Conservation (phyloP, 257 asterid genomes). For the Craterostigma plantagineum region DNA sequence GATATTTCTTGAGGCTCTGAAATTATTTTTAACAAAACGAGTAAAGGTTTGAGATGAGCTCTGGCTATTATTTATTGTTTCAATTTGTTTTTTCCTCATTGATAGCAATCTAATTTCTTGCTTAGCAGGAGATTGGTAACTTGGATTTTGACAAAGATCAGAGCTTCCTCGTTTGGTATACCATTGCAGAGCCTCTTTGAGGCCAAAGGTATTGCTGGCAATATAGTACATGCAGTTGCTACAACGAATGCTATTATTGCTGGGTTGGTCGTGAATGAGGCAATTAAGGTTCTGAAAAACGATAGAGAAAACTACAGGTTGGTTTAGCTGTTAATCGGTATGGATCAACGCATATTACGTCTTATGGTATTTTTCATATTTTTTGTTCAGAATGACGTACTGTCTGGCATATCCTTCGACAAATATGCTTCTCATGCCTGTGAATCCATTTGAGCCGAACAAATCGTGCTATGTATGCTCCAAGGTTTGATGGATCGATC, state of each 20-base stretch:
- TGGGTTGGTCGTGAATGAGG: slow-evolving; percentile 95
- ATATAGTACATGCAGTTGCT: slow-evolving; percentile 98
- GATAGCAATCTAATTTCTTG: slow-evolving; percentile 6
- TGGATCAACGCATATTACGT: neutral
- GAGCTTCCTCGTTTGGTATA: slow-evolving; percentile 96
- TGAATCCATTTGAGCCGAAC: slow-evolving; percentile 87
- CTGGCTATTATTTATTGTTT: slow-evolving; percentile 6
- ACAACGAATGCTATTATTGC: slow-evolving; percentile 94
- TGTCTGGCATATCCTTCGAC: slow-evolving; percentile 90
- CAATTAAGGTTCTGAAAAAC: slow-evolving; percentile 78
- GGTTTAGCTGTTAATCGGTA: neutral
- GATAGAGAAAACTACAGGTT: slow-evolving; percentile 64
- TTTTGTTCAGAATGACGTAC: slow-evolving; percentile 67
- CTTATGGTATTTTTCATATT: neutral
- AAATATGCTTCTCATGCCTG: slow-evolving; percentile 92
- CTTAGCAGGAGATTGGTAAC: slow-evolving; percentile 68
- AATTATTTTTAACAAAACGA: slow-evolving; percentile 46
- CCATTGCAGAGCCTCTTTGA: slow-evolving; percentile 93
- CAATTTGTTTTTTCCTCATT: slow-evolving; percentile 8
- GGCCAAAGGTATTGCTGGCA: slow-evolving; percentile 97
- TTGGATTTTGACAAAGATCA: slow-evolving; percentile 90
- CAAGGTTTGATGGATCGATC: slow-evolving; percentile 29
- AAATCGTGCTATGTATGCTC: slow-evolving; percentile 88
- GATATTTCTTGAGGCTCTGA: slow-evolving; percentile 73
- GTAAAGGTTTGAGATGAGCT: slow-evolving; percentile 43